Evolutionary conservation across 805 yeast genomes (phyloP), one percentile per base, ranked within the genome.

Genomic region (Lipomyces yamadae): DNA sequence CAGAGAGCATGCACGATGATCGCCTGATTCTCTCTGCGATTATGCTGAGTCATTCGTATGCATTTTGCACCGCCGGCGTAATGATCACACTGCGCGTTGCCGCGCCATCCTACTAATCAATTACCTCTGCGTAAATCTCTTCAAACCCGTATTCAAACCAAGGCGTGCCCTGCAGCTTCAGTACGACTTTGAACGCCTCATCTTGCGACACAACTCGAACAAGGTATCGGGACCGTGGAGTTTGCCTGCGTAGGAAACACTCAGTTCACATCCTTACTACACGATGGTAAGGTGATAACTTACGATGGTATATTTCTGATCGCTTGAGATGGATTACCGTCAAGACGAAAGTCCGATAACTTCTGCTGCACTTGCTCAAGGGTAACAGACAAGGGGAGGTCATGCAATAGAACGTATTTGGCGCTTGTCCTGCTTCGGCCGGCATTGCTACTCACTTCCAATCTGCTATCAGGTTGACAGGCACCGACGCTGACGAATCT

Each of bases 131-230:
- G 13, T 1, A 8, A n/a, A 24, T 24, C 30, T 11, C 15, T 33
- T 57, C 60, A 42, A 8, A n/a, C 4, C 32, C 53, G 53, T 56
- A 18, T 11, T 24, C 42, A 39, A 57, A 34, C 60, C 63, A 63
- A 15, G 55, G 63, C 42, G 42, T 37, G 13, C 32, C 57, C 10
- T 63, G 58, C 15, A 55, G 37, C 30, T 54, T 11, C n/a, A 35
- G n/a, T 13, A 63, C 52, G 13, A 63, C 24, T n/a, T 60, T 63
- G 55, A 56, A 59, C 35, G 63, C 66, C 13, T 63, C 66, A 33
- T 35, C 58, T 39, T 54, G 56, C 4, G 63, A 53, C 1, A 39
- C 58, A 13, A 63, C 29, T 24, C 35, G 62, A 11, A 63, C 29
- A 10, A 60, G 56, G 37, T 32, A 54, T 34, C 37, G 56, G n/a